Percentiles rank a stretch among this genome's conserved stretches.
Conservation (phyloP, 2,329 filamentous ascomycete genomes). For the Periconia macrospinosa region DNA sequence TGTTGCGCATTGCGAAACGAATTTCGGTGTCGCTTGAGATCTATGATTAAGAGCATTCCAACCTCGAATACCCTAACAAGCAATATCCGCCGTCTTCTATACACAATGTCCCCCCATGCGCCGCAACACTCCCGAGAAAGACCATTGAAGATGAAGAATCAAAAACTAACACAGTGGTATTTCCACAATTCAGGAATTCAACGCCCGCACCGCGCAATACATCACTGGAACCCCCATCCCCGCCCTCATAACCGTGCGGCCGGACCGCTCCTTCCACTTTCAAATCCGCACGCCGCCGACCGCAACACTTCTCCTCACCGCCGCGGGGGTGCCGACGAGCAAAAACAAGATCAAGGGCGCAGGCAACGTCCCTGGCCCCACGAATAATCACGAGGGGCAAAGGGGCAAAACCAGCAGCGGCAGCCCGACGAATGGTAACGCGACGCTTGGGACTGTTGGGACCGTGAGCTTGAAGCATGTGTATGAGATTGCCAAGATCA, state of each 20-base stretch:
- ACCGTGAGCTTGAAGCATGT: constrained; percentile 91
- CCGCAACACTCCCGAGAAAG: background rate
- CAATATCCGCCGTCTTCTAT: background rate
- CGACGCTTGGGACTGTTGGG: constrained; percentile 78
- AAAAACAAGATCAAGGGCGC: constrained; percentile 79
- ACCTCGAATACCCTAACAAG: no score
- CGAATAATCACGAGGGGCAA: constrained; percentile 42
- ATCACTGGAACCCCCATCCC: constrained; percentile 82
- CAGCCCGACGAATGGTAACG: constrained; percentile 51
- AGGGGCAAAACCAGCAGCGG: constrained; percentile 39
- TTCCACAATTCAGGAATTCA: constrained; percentile 76
- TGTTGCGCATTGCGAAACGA: no score
- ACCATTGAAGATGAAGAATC: background rate
- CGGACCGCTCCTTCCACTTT: constrained; percentile 91
- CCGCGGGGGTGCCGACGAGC: constrained; percentile 73
- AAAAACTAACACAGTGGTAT: background rate
- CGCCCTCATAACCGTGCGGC: constrained; percentile 85
- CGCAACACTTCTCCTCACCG: constrained; percentile 82
- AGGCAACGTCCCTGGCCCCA: constrained; percentile 52
- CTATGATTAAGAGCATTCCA: no score
- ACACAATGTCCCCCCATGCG: background rate
- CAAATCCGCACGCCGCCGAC: constrained; percentile 94
- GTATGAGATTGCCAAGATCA: constrained; percentile 97
- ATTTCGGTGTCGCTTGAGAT: no score
- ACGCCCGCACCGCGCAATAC: constrained; percentile 88